Evolutionary conservation across 306 rosid genomes (phyloP).

Genomic region (Lathyrus tuberosus): DNA sequence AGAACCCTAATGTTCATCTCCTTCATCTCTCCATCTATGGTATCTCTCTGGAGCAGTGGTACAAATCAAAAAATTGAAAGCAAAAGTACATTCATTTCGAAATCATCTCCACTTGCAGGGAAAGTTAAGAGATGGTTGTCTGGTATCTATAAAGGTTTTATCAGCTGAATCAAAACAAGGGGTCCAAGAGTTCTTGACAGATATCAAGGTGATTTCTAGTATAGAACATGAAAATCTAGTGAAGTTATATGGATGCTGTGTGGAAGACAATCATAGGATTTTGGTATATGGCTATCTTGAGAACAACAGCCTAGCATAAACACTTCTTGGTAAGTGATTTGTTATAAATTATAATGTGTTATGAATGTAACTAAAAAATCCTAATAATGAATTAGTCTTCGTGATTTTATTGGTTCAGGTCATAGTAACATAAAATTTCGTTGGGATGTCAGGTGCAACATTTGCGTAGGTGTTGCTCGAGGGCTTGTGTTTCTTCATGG

Average conservation of each 20-base stretch:
- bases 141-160: conserved; percentile 75
- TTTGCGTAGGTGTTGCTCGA: conserved; percentile 75
- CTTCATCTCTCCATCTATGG: no score
- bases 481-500: conserved; percentile 80
- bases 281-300: conserved; percentile 90
- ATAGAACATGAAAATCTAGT: conserved; percentile 79
- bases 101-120: conserved; percentile 57
- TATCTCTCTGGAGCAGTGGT: no score
- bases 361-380: conserved; percentile 17
- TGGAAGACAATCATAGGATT: conserved; percentile 65
- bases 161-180: conserved; percentile 78
- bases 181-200: conserved; percentile 69
- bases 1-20: no score
- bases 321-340: conserved; percentile 61
- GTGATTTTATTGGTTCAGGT: conserved; percentile 52
- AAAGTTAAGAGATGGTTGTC: conserved; percentile 53
- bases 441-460: conserved; percentile 59
- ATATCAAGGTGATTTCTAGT: conserved; percentile 71
- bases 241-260: conserved; percentile 81
- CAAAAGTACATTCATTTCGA: no score
- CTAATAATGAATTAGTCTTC: conserved; percentile 35
- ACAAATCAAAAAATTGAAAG: no score
- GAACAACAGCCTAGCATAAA: conserved; percentile 76
- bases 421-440: conserved; percentile 57
- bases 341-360: background rate